A percentile compares a stretch with the other conserved stretches of the same genome.
phyloP scores from a whole-genome alignment of 2,329 filamentous ascomycete species.

The Raffaelea deltoideospora region DNA sequence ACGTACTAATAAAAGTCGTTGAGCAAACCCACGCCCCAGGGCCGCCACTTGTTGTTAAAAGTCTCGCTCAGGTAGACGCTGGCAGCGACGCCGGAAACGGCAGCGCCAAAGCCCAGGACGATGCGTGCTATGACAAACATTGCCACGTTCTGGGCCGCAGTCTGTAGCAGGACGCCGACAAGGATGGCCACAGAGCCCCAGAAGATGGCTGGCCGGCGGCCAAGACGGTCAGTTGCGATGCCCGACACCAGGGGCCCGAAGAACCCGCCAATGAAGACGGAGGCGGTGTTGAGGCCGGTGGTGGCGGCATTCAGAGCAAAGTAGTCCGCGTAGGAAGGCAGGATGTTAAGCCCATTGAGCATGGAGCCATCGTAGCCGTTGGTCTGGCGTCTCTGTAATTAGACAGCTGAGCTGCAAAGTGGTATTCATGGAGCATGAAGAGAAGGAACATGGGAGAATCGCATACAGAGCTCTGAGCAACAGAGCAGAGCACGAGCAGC shows the following conservation, averaged over 20 bases:
- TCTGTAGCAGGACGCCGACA: slow-evolving; percentile 10
- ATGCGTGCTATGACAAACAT: slow-evolving; percentile 14
- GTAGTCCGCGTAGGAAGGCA: slow-evolving; percentile 39
- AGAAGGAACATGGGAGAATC: too few species aligned
- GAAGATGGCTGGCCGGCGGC: slow-evolving; percentile 11
- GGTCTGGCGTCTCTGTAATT: too few species aligned
- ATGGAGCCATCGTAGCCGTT: slow-evolving; percentile 32
- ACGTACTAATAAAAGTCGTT: slow-evolving; percentile 17
- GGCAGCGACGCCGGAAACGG: slow-evolving; percentile 12
- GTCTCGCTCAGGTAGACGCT: slow-evolving; percentile 34
- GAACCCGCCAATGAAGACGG: slow-evolving; percentile 36
- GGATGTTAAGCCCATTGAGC: slow-evolving; percentile 41
- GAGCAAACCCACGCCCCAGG: slow-evolving; percentile 21
- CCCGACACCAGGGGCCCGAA: slow-evolving; percentile 28
- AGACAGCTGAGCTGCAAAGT: too few species aligned
- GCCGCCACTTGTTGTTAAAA: slow-evolving; percentile 27
- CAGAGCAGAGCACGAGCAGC: slow-evolving; percentile 26
- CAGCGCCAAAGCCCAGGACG: slow-evolving; percentile 22
- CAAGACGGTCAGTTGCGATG: slow-evolving; percentile 21
- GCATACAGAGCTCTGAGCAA: slow-evolving; percentile 28
- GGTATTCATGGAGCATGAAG: too few species aligned
- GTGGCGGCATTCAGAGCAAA: slow-evolving; percentile 37
- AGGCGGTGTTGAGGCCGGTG: slow-evolving; percentile 37
- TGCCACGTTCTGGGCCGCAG: slow-evolving; percentile 11
- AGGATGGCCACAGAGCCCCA: slow-evolving; percentile 5